Conservation (phyloP, 169 alveolate genomes). For the Plasmodium billcollinsi region DNA sequence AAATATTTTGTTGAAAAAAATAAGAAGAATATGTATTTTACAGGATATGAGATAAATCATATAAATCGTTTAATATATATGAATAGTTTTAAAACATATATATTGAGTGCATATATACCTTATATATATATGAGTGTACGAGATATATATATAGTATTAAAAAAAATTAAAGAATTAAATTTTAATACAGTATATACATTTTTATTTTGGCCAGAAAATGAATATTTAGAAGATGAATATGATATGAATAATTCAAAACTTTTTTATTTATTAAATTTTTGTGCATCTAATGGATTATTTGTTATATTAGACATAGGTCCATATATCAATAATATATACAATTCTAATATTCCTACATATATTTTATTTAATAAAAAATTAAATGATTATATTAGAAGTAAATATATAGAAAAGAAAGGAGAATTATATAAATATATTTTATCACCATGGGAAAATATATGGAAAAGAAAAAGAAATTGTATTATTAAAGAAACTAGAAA, state of each 20-base stretch:
- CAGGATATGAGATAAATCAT: conserved; percentile 58
- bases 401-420: conserved; percentile 9
- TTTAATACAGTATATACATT: conserved; percentile 76
- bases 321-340: conserved; percentile 58
- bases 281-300: conserved; percentile 76
- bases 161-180: conserved; percentile 73
- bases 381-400: conserved; percentile 32
- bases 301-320: conserved; percentile 75
- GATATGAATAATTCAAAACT: conserved; percentile 61
- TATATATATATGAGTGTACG: conserved; percentile 76
- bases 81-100: conserved; percentile 44
- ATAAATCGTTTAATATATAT: conserved; percentile 66
- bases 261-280: conserved; percentile 59
- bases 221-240: conserved; percentile 66
- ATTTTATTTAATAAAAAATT: conserved; percentile 47
- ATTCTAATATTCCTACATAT: conserved; percentile 72
- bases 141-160: conserved; percentile 64
- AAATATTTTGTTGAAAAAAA: not conserved
- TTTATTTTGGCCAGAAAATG: conserved; percentile 77
- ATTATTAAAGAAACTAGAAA: not conserved
- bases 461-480: conserved; percentile 6
- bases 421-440: not conserved
- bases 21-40: not conserved
- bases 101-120: conserved; percentile 74
- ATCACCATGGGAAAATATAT: conserved; percentile 5